phyloP scores from a whole-genome alignment of 1,284 basidiomycete genomes.

The Cryptococcus sp. region DNA sequence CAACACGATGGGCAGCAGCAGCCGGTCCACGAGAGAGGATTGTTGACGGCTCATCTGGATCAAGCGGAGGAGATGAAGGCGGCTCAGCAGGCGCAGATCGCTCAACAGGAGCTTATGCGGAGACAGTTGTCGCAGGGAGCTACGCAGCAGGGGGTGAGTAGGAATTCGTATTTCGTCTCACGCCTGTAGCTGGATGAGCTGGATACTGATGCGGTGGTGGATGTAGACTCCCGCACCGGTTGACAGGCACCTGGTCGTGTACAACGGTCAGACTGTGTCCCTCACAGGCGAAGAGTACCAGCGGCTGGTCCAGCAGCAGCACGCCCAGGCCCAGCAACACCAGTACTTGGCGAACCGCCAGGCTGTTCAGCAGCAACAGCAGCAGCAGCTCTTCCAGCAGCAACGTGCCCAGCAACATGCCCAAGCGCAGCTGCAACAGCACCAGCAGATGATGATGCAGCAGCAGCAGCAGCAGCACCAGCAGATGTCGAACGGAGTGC shows the following conservation, averaged over 20 bases:
- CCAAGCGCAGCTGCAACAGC: constrained; percentile 5
- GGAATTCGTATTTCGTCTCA: too few relatives aligned
- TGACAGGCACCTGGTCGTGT: not conserved
- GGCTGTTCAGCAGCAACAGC: constrained; percentile 4
- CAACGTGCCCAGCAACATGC: constrained; percentile 7
- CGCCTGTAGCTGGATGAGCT: too few relatives aligned
- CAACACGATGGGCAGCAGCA: constrained; percentile 3
- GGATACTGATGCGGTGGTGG: not conserved
- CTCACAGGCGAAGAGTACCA: constrained; percentile 12
- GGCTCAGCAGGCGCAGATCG: constrained; percentile 20
- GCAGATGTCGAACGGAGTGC: not conserved
- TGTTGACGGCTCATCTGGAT: constrained; percentile 7
- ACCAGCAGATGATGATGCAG: constrained; percentile 9
- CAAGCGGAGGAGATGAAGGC: constrained; percentile 19
- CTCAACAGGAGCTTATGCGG: constrained; percentile 10
- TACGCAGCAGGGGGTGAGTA: not conserved
- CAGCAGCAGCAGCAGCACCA: not conserved
- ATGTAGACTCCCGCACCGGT: not conserved
- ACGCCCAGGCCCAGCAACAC: constrained; percentile 4
- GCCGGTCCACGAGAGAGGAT: not conserved
- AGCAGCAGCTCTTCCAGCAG: constrained; percentile 9
- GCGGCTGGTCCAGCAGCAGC: constrained; percentile 9
- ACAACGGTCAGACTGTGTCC: not conserved
- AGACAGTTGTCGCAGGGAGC: constrained; percentile 1
- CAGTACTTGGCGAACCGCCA: constrained; percentile 5